Evolutionary conservation across 2,329 filamentous ascomycete species (phyloP).

Genomic region (Diplodia mutila): DNA sequence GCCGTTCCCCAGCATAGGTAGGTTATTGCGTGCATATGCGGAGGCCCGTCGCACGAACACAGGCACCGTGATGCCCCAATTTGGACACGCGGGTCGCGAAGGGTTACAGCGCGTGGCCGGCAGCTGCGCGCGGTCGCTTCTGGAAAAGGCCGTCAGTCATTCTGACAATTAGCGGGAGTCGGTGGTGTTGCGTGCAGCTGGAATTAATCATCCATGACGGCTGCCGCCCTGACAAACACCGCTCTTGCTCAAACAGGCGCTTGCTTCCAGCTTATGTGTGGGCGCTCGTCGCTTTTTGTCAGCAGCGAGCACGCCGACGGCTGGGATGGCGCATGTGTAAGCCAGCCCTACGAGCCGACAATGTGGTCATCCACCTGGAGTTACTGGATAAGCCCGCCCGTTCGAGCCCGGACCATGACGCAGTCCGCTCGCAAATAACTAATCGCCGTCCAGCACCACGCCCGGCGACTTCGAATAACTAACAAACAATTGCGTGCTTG

Average conservation of each 20-base stretch:
- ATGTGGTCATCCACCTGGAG: conserved; percentile 17
- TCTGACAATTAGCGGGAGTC: neutral
- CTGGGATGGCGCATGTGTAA: conserved; percentile 9
- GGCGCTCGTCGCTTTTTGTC: conserved; percentile 15
- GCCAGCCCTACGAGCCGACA: conserved; percentile 24
- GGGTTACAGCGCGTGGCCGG: neutral
- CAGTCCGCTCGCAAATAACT: conserved; percentile 8
- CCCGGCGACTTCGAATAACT: no score
- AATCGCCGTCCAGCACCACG: neutral
- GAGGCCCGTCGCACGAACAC: conserved; percentile 15
- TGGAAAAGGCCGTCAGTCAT: neutral
- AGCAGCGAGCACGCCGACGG: conserved; percentile 6
- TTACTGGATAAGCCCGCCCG: conserved; percentile 16
- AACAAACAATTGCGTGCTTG: neutral
- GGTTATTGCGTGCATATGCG: conserved; percentile 13
- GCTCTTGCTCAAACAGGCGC: neutral
- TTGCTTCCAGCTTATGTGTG: conserved; percentile 3
- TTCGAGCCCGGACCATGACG: conserved; percentile 1
- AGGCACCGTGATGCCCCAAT: conserved; percentile 15
- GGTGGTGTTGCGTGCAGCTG: neutral
- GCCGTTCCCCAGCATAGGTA: conserved; percentile 11
- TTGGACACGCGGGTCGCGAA: conserved; percentile 7
- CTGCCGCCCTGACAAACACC: neutral
- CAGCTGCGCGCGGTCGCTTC: neutral
- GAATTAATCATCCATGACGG: conserved; percentile 18